Percentiles rank a stretch among this genome's conserved stretches.
Evolutionary conservation across 208 protist species (phyloP).

Genomic region (Angomonas deanei): DNA sequence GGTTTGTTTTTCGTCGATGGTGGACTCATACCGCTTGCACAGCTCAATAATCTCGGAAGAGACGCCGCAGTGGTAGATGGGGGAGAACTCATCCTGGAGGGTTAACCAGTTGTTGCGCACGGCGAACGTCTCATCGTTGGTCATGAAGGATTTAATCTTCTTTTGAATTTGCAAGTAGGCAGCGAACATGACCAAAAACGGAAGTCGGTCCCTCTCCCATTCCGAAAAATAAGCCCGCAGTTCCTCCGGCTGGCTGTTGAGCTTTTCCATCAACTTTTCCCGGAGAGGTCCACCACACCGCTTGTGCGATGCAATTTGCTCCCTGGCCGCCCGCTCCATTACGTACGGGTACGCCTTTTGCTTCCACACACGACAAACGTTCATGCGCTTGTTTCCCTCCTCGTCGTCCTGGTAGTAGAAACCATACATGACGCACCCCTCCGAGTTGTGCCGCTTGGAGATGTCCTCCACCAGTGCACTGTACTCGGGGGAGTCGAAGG

Average conservation of each 20-base stretch:
- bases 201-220: constrained; percentile 44
- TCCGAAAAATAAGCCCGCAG: constrained; percentile 33
- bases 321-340: constrained; percentile 54
- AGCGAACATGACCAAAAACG: constrained; percentile 37
- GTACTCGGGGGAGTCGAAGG: constrained; percentile 18
- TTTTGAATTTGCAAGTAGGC: constrained; percentile 38
- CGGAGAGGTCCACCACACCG: constrained; percentile 26
- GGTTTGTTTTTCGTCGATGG: constrained; percentile 3
- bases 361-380: constrained; percentile 45
- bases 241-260: constrained; percentile 19
- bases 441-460: constrained; percentile 27
- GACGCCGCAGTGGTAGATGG: constrained; percentile 8
- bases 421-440: constrained; percentile 65
- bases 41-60: constrained; percentile 12
- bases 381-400: background rate
- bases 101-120: constrained; percentile 32
- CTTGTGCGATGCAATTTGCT: constrained; percentile 43
- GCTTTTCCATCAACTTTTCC: constrained; percentile 28
- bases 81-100: constrained; percentile 26
- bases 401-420: constrained; percentile 7
- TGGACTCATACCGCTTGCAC: constrained; percentile 20
- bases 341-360: constrained; percentile 41
- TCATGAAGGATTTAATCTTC: constrained; percentile 18
- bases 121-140: constrained; percentile 14
- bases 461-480: constrained; percentile 23